Evolutionary conservation across 345 rosid genomes (phyloP).

Genomic region (Cardamine chenopodiifolia): DNA sequence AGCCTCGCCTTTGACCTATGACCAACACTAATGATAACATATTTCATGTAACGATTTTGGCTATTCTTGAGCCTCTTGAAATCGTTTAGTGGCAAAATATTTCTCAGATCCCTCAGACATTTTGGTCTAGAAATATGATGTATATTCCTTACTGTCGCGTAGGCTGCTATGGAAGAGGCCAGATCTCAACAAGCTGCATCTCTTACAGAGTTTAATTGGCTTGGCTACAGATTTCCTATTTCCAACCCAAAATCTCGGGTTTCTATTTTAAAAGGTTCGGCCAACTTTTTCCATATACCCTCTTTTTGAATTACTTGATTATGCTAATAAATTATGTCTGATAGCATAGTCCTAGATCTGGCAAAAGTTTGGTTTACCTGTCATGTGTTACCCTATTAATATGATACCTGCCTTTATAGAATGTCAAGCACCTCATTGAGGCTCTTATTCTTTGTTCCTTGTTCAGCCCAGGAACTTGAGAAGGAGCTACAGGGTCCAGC

Average conservation of each 20-base stretch:
- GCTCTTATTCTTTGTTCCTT: constrained; percentile 34
- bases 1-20: constrained; percentile 11
- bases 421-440: constrained; percentile 23
- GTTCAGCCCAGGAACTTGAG: constrained; percentile 96
- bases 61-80: constrained; percentile 22
- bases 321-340: constrained; percentile 6
- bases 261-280: constrained; percentile 86
- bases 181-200: constrained; percentile 99
- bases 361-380: constrained; percentile 19
- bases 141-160: constrained; percentile 25
- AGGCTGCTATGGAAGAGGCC: constrained; percentile 99
- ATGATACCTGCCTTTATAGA: constrained; percentile 5
- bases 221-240: constrained; percentile 90
- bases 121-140: constrained; percentile 10
- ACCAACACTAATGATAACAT: not conserved
- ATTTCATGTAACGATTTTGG: constrained; percentile 1
- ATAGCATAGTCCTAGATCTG: not conserved
- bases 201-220: constrained; percentile 93
- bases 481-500: constrained; percentile 83
- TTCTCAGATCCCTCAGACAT: not conserved
- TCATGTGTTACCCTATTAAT: constrained; percentile 12
- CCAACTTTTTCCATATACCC: constrained; percentile 1
- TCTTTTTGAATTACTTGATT: constrained; percentile 3
- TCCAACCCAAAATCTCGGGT: constrained; percentile 94
- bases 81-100: constrained; percentile 7